phyloP scores from a whole-genome alignment of 2,329 filamentous ascomycete species.

The Neoarthrinium moseri region DNA sequence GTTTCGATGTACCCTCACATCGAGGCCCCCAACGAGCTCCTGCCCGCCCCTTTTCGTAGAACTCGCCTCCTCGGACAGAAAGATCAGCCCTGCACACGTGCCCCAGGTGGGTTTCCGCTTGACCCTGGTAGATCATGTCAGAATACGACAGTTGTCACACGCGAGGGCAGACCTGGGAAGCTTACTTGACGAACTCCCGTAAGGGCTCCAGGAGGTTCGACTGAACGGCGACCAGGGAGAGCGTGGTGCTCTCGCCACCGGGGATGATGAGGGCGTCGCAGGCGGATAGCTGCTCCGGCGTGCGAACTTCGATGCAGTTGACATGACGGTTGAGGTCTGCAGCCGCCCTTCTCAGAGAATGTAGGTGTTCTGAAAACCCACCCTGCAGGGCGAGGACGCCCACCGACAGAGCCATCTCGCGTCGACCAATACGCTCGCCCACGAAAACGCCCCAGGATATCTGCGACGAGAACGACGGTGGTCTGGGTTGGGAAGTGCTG shows the following conservation, averaged over 20 bases:
- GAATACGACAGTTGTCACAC: neutral
- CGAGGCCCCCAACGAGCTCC: slow-evolving; percentile 87
- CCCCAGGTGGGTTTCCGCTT: slow-evolving; percentile 86
- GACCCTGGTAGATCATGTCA: slow-evolving; percentile 47
- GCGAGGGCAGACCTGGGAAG: slow-evolving; percentile 15
- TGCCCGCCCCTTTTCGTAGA: slow-evolving; percentile 88
- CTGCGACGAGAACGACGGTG: too few relatives aligned
- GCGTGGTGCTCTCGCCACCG: slow-evolving; percentile 92
- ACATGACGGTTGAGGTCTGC: slow-evolving; percentile 46
- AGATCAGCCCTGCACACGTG: slow-evolving; percentile 90
- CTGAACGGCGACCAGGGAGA: slow-evolving; percentile 81
- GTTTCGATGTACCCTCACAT: slow-evolving; percentile 88
- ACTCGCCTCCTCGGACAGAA: slow-evolving; percentile 85
- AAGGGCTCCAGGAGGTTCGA: slow-evolving; percentile 81
- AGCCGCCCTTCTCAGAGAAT: slow-evolving; percentile 70
- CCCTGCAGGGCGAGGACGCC: slow-evolving; percentile 80
- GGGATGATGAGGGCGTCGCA: slow-evolving; percentile 89
- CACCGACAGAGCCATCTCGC: slow-evolving; percentile 42
- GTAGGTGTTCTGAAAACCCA: slow-evolving; percentile 86
- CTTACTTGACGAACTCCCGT: slow-evolving; percentile 85
- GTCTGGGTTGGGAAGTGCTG: too few relatives aligned
- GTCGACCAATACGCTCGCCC: too few relatives aligned
- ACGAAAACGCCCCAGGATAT: too few relatives aligned
- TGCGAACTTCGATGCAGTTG: slow-evolving; percentile 78
- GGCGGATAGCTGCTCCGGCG: slow-evolving; percentile 61